Evolutionary conservation across 2,329 filamentous ascomycete genomes (phyloP).

Genomic region (Monosporascus sp.): DNA sequence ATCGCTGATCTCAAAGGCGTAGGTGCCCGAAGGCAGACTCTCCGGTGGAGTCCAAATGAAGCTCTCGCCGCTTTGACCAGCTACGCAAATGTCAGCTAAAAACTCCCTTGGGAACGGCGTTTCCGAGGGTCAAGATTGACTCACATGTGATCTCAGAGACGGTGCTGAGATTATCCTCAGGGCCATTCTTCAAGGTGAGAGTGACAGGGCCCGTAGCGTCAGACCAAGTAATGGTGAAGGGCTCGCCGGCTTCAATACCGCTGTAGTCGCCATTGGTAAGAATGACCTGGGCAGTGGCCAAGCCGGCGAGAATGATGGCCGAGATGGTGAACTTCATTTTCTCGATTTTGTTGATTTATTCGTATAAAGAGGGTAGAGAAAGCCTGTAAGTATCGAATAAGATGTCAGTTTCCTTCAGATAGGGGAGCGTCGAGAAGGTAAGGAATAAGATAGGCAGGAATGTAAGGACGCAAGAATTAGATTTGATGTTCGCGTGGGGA

Average conservation of each 20-base stretch:
- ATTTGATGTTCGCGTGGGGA: background rate
- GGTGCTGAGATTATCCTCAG: constrained; percentile 27
- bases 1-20: constrained; percentile 42
- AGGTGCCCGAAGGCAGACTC: constrained; percentile 33
- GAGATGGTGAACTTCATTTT: constrained; percentile 29
- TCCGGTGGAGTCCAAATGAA: constrained; percentile 34
- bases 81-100: constrained; percentile 20
- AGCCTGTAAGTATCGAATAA: background rate
- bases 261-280: constrained; percentile 32
- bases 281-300: constrained; percentile 24
- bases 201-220: constrained; percentile 36
- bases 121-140: constrained; percentile 8
- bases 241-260: constrained; percentile 29
- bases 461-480: background rate
- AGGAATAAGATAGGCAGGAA: background rate
- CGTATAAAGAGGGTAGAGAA: constrained; percentile 3
- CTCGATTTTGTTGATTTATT: constrained; percentile 11
- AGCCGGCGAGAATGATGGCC: constrained; percentile 24
- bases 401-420: background rate
- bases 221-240: constrained; percentile 41
- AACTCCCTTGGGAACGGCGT: background rate
- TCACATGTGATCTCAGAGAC: constrained; percentile 32
- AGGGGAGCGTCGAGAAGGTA: background rate
- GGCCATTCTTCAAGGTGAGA: constrained; percentile 35
- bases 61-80: constrained; percentile 27